Evolutionary conservation across 108 stramenopile genomes (phyloP), one percentile per base, ranked within the genome.

Genomic region (Nitzschia putrida): DNA sequence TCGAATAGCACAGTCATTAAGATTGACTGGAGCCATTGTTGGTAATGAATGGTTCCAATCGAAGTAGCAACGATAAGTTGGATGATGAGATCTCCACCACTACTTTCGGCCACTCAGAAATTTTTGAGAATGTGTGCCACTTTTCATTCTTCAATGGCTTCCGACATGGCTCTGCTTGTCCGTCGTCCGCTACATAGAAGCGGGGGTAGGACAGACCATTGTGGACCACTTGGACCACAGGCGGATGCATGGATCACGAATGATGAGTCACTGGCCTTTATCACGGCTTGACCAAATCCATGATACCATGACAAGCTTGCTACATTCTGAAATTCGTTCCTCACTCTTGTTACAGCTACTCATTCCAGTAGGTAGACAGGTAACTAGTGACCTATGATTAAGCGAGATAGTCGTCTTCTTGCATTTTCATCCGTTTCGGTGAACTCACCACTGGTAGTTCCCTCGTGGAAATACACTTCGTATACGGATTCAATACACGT

Each of bases 401-500:
- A 50, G 0, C 71, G 60, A 4, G 52, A 23, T 20, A 61, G 50
- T 2, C 60, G 12, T 22, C 71, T 49, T 71, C 54, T 44, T 51
- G 37, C 25, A 63, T 63, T 40, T 16, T 70, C 49, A 14, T 71
- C 63, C 18, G 20, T 45, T 51, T 50, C 71, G 16, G 23, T 34
- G 5, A 68, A 26, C 8, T 22, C 53, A 68, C 64, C 73, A 14
- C 18, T 50, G 12, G 55, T 18, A 8, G 25, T 39, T 25, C 52
- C 29, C 24, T 42, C 61, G 7, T 64, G n/a, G 26, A 59, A 67
- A 10, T 16, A 45, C 43, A 79, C 78, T 57, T 67, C 71, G 38
- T 74, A 72, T 21, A 79, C 72, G 40, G 73, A 74, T 47, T 77
- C 76, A 12, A 53, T 44, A 55, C 69, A 77, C 1, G 76, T 77